Evolutionary conservation across 306 rosid species (phyloP), one percentile per base, ranked within the genome.

Genomic region (Astragalus glycyphyllos): DNA sequence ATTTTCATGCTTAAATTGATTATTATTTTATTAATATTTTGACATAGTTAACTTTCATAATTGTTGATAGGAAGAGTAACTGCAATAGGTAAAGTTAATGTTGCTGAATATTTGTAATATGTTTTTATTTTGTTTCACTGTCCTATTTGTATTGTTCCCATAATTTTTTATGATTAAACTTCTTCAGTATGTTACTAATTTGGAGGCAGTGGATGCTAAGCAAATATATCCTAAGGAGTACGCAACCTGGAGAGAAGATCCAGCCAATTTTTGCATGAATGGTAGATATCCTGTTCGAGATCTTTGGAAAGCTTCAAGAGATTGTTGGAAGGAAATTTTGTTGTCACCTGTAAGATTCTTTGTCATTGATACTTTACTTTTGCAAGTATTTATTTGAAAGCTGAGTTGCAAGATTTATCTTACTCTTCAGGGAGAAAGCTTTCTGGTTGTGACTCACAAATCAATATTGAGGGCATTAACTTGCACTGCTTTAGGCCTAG

Each of bases 291-390:
- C 96, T 8, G 55, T 86, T 12, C 84, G 66, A 82, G 83, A 81
- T 80, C 82, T 90, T 8, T 88, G 91, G 96, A 54, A 37, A 63
- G 83, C 83, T 10, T 86, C 94, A 35, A 84, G 82, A 81, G 84
- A 72, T 69, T 89, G 91, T 81, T 90, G 96, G 96, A 86, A 77
- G 80, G 87, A 82, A 73, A 87, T 90, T 75, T 82, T 90, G 72
- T 46, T 88, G 46, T 71, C 86, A 29, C 88, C 96, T 44, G 96
- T 90, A 81, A 77, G 91, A 73, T 72, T 71, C 32, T 34, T 29
- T 71, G 58, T 7, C 10, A n/a, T 23, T 53, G 47, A 10, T 47
- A n/a, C 47, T 12, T 12, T 64, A 34, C 50, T 50, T 56, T 41
- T 53, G 64, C 80, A 23, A 23, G 72, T 71, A 34, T 56, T 49